phyloP scores from a whole-genome alignment of 306 rosid genomes.

The Dalbergia cultrata region DNA sequence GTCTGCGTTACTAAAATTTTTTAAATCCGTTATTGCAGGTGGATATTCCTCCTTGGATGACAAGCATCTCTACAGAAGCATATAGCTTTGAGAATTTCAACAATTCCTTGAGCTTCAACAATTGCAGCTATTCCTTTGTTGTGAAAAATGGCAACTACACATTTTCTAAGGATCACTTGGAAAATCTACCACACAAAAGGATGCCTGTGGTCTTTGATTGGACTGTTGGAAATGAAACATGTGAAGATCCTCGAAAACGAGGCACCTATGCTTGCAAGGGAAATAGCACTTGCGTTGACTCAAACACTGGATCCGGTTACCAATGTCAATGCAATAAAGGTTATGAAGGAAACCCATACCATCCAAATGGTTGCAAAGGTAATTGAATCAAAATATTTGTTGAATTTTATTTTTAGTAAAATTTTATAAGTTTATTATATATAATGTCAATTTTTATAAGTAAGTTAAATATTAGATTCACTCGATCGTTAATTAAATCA shows the following conservation, averaged over 20 bases:
- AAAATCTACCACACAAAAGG: accelerated
- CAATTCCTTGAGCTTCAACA: background rate
- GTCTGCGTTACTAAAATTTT: no score
- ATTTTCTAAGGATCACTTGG: background rate
- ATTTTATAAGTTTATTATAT: no score
- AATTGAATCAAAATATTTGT: no score
- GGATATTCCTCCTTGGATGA: background rate
- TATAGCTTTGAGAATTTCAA: background rate
- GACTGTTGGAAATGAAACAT: constrained; percentile 39
- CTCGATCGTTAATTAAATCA: no score
- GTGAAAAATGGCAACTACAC: constrained; percentile 33
- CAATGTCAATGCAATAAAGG: background rate
- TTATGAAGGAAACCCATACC: background rate
- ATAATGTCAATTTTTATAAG: no score
- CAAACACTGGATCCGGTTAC: background rate
- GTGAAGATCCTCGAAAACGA: accelerated
- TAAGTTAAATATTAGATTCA: no score
- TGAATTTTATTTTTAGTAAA: no score
- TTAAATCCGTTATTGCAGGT: no score
- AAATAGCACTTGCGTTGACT: background rate
- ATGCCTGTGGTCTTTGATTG: constrained; percentile 49
- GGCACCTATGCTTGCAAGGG: background rate
- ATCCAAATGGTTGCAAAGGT: background rate
- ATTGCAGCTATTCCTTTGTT: constrained; percentile 24
- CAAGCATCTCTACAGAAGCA: background rate